Conservation (phyloP, 768 basidiomycete genomes). For the Kwoniella europaea region DNA sequence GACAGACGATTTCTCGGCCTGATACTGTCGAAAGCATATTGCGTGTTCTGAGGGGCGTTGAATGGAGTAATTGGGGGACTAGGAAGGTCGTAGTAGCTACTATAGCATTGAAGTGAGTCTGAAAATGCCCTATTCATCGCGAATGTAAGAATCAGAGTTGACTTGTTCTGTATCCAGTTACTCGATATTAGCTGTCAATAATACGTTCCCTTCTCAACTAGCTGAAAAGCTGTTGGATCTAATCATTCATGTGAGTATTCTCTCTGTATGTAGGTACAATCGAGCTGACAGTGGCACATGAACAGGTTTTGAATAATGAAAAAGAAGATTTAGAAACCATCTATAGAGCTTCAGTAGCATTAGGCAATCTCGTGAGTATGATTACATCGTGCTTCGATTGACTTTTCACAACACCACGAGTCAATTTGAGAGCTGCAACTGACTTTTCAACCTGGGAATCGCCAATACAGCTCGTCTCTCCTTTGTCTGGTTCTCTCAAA, state of each 20-base stretch:
- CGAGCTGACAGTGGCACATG: not conserved
- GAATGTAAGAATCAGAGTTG: not conserved
- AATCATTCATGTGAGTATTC: constrained; percentile 41
- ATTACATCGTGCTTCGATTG: not conserved
- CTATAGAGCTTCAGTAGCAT: constrained; percentile 51
- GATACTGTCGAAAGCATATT: constrained; percentile 46
- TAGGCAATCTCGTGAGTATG: constrained; percentile 53
- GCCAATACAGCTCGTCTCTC: constrained; percentile 34
- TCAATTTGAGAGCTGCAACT: not conserved
- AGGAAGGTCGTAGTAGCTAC: constrained; percentile 81
- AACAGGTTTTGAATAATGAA: constrained; percentile 28
- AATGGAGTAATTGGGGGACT: constrained; percentile 67
- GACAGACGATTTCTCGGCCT: constrained; percentile 23
- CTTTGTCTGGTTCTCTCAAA: constrained; percentile 41
- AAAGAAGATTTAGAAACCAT: constrained; percentile 49
- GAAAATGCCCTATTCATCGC: not conserved
- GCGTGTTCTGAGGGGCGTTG: constrained; percentile 64
- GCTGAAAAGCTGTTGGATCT: constrained; percentile 35
- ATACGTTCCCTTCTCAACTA: constrained; percentile 28
- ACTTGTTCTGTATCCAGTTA: constrained; percentile 38
- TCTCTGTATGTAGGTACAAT: not conserved
- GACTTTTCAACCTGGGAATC: not conserved
- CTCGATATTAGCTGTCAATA: constrained; percentile 50
- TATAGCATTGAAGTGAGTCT: constrained; percentile 81
- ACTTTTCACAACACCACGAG: not conserved